Conservation (phyloP, 176 grass and related monocot genomes). For the Olyra latifolia region DNA sequence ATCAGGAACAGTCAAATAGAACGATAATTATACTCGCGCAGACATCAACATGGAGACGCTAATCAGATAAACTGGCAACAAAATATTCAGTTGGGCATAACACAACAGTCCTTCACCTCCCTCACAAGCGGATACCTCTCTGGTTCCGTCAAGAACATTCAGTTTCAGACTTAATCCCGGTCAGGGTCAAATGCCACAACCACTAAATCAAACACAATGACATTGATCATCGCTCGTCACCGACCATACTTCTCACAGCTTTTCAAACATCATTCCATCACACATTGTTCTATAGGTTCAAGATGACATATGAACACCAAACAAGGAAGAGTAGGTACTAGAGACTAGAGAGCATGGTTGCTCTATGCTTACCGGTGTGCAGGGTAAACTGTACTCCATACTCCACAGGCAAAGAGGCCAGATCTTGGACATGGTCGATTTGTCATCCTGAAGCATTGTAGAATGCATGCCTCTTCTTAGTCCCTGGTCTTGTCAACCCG, state of each 20-base stretch:
- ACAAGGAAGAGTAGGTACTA: too few relatives aligned
- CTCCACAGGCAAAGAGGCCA: too few relatives aligned
- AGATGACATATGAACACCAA: too few relatives aligned
- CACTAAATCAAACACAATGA: background rate
- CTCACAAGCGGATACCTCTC: background rate
- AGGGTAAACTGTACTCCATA: too few relatives aligned
- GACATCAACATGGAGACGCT: background rate
- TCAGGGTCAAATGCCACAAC: background rate
- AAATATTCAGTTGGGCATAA: background rate
- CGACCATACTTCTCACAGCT: background rate
- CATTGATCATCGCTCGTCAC: background rate
- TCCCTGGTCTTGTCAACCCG: background rate
- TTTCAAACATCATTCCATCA: background rate
- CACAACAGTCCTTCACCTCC: background rate
- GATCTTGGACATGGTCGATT: background rate
- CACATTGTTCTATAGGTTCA: background rate
- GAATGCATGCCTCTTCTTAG: background rate
- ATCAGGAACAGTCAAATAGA: background rate
- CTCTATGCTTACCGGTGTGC: too few relatives aligned
- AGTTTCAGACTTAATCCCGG: constrained; percentile 19
- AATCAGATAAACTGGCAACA: background rate
- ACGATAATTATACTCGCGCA: background rate
- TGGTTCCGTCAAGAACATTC: background rate
- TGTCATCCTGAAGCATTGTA: background rate
- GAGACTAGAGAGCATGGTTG: too few relatives aligned